Base-by-base conservation (phyloP, 2,329 filamentous ascomycete species). In the Colletotrichum liriopes region DNA sequence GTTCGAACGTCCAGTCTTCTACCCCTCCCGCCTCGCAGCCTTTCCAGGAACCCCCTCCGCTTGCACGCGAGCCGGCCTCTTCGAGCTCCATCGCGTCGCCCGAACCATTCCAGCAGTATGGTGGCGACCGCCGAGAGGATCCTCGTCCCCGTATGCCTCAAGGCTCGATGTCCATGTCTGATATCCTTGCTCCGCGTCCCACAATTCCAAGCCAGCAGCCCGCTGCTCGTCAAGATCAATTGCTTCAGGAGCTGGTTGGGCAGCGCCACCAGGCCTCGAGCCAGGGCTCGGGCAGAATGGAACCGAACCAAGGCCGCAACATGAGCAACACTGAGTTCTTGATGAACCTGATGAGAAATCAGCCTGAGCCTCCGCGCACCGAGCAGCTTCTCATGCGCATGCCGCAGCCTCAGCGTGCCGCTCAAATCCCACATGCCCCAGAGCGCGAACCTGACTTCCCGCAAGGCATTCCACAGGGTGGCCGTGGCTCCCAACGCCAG, bases 281-380 rank as follows among this genome's bases (percentile, higher is more conserved):
- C 77, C 89, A 90, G 73, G 81, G 83, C 47, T 85, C 84, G 20
- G 80, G 79, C 8, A 84, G 87, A 43, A 80, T 82, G 45, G 87
- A 89, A 63, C 84, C 84, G 71, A 82, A 75, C 75, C 74, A 73
- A 65, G 79, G 79, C 76, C 85, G 83, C 59, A 87, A 84, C 78
- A 91, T 88, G 79, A 90, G 87, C 76, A 93, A 96, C 76, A 90
- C 93, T n/a, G 93, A 97, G 75, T 95, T 96, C 79, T 84, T 98
- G 60, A 93, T 97, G 82, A 93, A 92, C 73, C 87, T 98, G 39
- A 96, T 98, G 93, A 86, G 87, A 71, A 83, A 83, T 47, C 84
- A 82, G 4, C 84, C 87, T 0, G 88, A 90, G 37, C 80, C 83
- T 7, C 86, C 86, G 49, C 82, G 86, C 73, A 83, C 84, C 43